Evolutionary conservation across 495 filamentous ascomycete species (phyloP), one percentile per base, ranked within the genome.

Genomic region (Astrocystis sublimbata): DNA sequence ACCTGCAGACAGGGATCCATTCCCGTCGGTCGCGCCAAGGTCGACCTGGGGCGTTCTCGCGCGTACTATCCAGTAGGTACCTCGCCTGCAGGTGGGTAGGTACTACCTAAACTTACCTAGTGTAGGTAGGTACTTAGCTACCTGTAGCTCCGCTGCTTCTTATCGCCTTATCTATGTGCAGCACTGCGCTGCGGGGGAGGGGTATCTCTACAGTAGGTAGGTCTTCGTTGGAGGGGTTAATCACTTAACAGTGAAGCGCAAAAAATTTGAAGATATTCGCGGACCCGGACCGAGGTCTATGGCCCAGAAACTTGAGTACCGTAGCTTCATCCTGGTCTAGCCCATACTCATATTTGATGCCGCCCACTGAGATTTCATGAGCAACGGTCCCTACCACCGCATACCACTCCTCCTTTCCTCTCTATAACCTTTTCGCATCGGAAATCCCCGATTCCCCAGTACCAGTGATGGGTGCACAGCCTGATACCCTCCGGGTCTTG

Each of bases 401-500:
- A n/a, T 17, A 40, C 15, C 8, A 38, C 6, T 21, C 9, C 8
- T 15, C n/a, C 7, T 58, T 45, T 30, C 17, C 28, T 36, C 6
- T 35, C 36, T n/a, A 13, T 19, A 35, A 4, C 12, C 24, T 4
- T 10, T n/a, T 40, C 30, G 10, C 26, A 36, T 26, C 38, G 28
- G 49, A n/a, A n/a, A 52, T 35, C 15, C 15, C 13, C 30, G 23
- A 35, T 38, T 61, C 19, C 5, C 43, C 54, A 54, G 17, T 23
- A 55, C 57, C 26, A 61, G 60, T 26, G 43, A 68, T 70, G 69
- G 67, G 61, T 55, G 54, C 60, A 46, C 53, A 70, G 53, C 61
- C 66, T 23, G 49, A n/a, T 40, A 69, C 76, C 36, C 73, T 83
- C 49, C 78, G 79, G 42, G 83, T 97, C 59, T 88, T 98, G 64